Evolutionary conservation across 805 yeast species (phyloP).

Genomic region (Pichia occidentalis): DNA sequence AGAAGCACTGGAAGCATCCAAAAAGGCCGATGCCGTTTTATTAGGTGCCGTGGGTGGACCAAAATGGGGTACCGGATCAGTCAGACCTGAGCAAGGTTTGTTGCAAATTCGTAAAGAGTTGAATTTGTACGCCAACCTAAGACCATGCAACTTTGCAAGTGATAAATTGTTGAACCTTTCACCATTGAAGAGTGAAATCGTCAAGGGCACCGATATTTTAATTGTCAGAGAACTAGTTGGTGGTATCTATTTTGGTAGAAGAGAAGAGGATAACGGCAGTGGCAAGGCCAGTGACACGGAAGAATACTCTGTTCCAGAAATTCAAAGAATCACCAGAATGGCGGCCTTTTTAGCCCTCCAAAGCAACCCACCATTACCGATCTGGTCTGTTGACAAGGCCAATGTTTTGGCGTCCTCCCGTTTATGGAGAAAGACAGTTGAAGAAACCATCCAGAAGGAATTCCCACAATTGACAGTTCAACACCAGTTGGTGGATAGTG

Average conservation of each 20-base stretch:
- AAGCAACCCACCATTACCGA: conserved; percentile 86
- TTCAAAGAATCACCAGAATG: conserved; percentile 94
- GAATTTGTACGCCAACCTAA: conserved; percentile 88
- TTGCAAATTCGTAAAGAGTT: conserved; percentile 91
- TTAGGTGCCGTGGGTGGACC: conserved; percentile 99
- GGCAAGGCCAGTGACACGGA: conserved; percentile 93
- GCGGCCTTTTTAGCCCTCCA: conserved; percentile 96
- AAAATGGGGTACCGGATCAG: conserved; percentile 96
- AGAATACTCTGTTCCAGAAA: conserved; percentile 84
- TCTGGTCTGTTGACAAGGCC: conserved; percentile 96
- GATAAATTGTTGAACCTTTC: conserved; percentile 79
- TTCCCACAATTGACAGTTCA: conserved; percentile 84
- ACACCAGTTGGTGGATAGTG: conserved; percentile 96
- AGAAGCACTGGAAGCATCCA: conserved; percentile 74
- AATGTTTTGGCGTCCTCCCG: conserved; percentile 95
- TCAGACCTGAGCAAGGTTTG: conserved; percentile 96
- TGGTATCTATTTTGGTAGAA: conserved; percentile 95
- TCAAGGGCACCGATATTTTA: conserved; percentile 82
- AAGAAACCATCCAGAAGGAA: conserved; percentile 74
- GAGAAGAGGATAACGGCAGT: conserved; percentile 83
- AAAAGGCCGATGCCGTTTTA: conserved; percentile 87
- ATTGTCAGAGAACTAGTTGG: conserved; percentile 97
- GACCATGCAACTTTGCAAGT: conserved; percentile 92
- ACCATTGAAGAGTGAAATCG: conserved; percentile 80
- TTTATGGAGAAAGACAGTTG: conserved; percentile 92